Evolutionary conservation across 768 basidiomycete species (phyloP), one percentile per base, ranked within the genome.

Genomic region (Podaxis sp.): DNA sequence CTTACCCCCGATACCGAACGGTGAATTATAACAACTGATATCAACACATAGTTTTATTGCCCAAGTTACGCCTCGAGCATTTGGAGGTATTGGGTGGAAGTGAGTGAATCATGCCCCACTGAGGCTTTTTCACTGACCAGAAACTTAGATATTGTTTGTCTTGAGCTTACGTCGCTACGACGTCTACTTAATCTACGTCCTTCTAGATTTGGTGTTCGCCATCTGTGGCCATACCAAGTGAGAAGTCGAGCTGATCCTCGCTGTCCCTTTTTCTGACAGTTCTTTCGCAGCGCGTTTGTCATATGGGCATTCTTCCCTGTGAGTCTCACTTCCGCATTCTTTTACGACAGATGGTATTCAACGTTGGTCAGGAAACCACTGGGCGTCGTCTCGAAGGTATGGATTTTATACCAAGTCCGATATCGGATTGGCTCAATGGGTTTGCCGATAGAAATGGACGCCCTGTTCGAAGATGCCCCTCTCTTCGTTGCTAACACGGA

Each of bases 161-260:
- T 51, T 42, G n/a, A 5, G 40, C 1, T n/a, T 18, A 13, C 4
- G 13, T 14, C n/a, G 40, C 5, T 37, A 28, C 18, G 36, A 38
- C 9, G 16, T 10, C n/a, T 35, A 14, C 28, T 25, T 27, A 40
- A 28, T 2, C 6, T 35, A 14, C 0, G n/a, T 10, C 35, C 11
- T 46, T 18, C 4, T 35, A 75, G 76, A 79, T 60, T 72, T 79
- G 13, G 79, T 79, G 2, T 79, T 79, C 47, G 78, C 77, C 0
- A 79, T 80, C 53, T 78, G 76, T 56, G 74, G 77, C 1, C 77
- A 79, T 63, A 77, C 78, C 1, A 80, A 80, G 76, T 75, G 47
- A 25, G 5, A 36, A 21, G 37, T 54, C 38, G 36, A 37, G n/a
- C 4, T 25, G 4, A 27, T 16, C 25, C 21, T 32, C 4, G 9